Evolutionary conservation across 371 early-diverging fungal species (phyloP).

Genomic region (Apophysomyces elegans): DNA sequence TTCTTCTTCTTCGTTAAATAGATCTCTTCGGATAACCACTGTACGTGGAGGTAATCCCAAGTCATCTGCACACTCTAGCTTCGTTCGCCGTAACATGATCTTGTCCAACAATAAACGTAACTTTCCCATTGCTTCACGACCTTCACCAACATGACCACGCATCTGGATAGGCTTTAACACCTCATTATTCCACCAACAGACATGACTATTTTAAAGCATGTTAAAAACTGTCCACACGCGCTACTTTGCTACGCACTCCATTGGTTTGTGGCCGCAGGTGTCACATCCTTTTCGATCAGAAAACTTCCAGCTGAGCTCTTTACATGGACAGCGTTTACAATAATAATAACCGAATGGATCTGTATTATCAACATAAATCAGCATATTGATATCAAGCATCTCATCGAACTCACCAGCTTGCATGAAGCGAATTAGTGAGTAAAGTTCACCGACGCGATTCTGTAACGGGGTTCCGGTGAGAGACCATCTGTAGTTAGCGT

Average conservation of each 20-base stretch:
- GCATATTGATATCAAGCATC: conserved; percentile 1
- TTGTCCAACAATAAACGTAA: conserved; percentile 79
- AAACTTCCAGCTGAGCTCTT: conserved; percentile 82
- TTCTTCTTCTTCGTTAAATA: conserved; percentile 92
- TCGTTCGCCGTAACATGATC: conserved; percentile 95
- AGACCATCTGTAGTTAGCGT: conserved; percentile 81
- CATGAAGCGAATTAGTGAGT: conserved; percentile 92
- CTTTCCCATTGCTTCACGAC: conserved; percentile 77
- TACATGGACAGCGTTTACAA: conserved; percentile 88
- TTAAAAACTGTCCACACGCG: background rate
- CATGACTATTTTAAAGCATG: conserved; percentile 56
- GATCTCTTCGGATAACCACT: conserved; percentile 79
- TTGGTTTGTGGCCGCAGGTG: conserved; percentile 78
- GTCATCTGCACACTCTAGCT: conserved; percentile 89
- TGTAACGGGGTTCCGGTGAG: conserved; percentile 98
- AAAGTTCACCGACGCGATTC: conserved; percentile 97
- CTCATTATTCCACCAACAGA: conserved; percentile 97
- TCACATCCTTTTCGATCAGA: conserved; percentile 66
- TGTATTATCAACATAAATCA: conserved; percentile 11
- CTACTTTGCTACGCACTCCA: conserved; percentile 50
- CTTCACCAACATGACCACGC: conserved; percentile 70
- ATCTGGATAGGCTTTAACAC: conserved; percentile 93
- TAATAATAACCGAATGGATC: conserved; percentile 87
- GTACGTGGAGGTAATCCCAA: conserved; percentile 92
- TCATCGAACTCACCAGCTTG: conserved; percentile 40